Evolutionary conservation across 306 rosid species (phyloP).

Genomic region (Begonia loranthoides): DNA sequence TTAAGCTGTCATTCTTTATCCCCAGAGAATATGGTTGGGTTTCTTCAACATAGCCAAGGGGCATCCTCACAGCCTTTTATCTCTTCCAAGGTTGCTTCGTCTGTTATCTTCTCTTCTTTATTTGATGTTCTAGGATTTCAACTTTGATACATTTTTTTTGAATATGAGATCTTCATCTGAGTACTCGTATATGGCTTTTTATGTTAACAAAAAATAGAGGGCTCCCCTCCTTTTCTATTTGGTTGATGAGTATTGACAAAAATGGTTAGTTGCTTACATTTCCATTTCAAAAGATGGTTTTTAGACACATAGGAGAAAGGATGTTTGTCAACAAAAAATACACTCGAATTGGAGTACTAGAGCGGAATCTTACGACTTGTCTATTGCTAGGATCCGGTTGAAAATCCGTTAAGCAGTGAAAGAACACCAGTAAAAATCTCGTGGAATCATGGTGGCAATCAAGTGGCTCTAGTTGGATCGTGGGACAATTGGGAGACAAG

Average conservation of each 20-base stretch:
- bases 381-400: constrained; percentile 3
- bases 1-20: constrained; percentile 1
- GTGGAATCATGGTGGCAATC: constrained; percentile 58
- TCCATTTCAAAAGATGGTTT: too few relatives aligned
- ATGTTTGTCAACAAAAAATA: too few relatives aligned
- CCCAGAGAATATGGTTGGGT: constrained; percentile 17
- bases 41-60: constrained; percentile 10
- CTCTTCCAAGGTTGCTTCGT: constrained; percentile 33
- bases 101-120: neutral
- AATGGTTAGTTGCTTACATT: too few relatives aligned
- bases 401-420: constrained; percentile 20
- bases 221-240: too few relatives aligned
- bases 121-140: neutral
- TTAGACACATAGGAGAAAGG: too few relatives aligned
- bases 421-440: constrained; percentile 35
- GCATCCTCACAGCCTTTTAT: constrained; percentile 10
- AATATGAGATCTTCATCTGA: too few relatives aligned
- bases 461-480: constrained; percentile 59
- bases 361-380: too few relatives aligned
- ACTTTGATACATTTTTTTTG: too few relatives aligned
- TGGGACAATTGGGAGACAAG: constrained; percentile 71
- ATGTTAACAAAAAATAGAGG: too few relatives aligned
- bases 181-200: too few relatives aligned
- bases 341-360: too few relatives aligned
- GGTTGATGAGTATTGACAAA: too few relatives aligned